Base-by-base conservation (phyloP, 75 land plant species). In the Picea sitchensis region DNA sequence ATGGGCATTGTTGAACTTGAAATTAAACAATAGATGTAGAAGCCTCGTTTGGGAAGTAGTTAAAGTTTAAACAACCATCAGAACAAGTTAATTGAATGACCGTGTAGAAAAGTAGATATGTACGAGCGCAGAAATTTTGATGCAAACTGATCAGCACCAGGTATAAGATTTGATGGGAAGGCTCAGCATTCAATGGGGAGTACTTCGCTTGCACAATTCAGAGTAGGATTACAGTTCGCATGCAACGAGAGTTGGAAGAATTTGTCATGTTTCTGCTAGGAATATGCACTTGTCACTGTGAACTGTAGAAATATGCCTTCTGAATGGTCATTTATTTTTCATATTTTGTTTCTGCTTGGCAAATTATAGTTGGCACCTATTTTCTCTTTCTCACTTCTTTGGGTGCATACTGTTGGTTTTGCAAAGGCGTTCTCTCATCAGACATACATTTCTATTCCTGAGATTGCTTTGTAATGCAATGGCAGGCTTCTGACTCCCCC, bases 401-500 rank as follows among this genome's bases (percentile, higher is more conserved):
- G 51, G 61, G 20, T 59, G 20, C 20, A 59, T 59, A 14, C 3
- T 59, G 61, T 59, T 59, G 61, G 15, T 18, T 59, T 59, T 59
- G 20, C 3, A 18, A 59, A 59, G 18, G 51, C 5, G 51, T 47
- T 47, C 17, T 59, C 2, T 59, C 61, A 14, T 15, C 20, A 59
- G 3, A 15, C 17, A 59, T 8, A 14, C 20, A 15, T 41, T 14
- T 7, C 4, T 4, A 23, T 15, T 32, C 32, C 38, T 78, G 18
- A 21, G 14, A 61, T 65, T 56, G 65, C 72, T 60, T 54, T 76
- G 56, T 60, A 15, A 67, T 75, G 20, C 58, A 17, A 23, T 57
- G 65, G 14, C 76, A 93, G 93, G 98, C 85, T 95, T 41, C 65
- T 95, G 76, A 95, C 95, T 41, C 98, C 98, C 65, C 98, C 98